These are phyloP conservation scores for Lonicera japonica DNA, from an alignment of 129 eudicot species.

Conservation along the genomic window DNA sequence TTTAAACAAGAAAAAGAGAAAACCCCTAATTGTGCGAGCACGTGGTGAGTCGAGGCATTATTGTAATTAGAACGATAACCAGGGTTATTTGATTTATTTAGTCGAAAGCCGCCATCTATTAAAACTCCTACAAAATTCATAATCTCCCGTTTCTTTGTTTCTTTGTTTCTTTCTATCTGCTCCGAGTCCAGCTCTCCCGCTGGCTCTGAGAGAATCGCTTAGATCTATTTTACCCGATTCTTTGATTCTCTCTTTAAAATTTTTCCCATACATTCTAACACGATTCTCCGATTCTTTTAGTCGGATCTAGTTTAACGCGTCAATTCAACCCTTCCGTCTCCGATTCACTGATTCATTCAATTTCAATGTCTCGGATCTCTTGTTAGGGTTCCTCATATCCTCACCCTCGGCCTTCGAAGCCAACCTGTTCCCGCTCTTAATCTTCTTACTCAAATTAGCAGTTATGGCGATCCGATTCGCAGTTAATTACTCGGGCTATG, in stretches of 20 bases:
- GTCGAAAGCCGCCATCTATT: not conserved
- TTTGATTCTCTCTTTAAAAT: not conserved
- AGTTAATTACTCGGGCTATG: conserved; percentile 56
- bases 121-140: not conserved
- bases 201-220: not conserved
- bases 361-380: conserved; percentile 30
- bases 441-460: conserved; percentile 28
- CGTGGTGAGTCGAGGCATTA: not conserved
- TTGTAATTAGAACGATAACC: not conserved
- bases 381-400: conserved; percentile 20
- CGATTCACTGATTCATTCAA: conserved; percentile 18
- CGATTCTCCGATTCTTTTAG: not conserved
- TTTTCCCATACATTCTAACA: not conserved
- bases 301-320: conserved; percentile 6
- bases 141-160: not conserved
- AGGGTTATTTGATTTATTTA: not conserved
- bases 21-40: too few species aligned
- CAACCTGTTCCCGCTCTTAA: conserved; percentile 31
- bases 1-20: too few species aligned
- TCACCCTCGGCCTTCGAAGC: conserved; percentile 11
- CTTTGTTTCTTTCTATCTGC: not conserved
- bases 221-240: conserved; percentile 6
- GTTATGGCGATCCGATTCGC: conserved; percentile 79
- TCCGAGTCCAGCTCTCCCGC: too few species aligned
- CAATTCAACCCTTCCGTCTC: conserved; percentile 34